Percentiles rank a stretch among this genome's conserved stretches.
Evolutionary conservation across 2,329 filamentous ascomycete species (phyloP).

Genomic region (Tolypocladium capitatum): DNA sequence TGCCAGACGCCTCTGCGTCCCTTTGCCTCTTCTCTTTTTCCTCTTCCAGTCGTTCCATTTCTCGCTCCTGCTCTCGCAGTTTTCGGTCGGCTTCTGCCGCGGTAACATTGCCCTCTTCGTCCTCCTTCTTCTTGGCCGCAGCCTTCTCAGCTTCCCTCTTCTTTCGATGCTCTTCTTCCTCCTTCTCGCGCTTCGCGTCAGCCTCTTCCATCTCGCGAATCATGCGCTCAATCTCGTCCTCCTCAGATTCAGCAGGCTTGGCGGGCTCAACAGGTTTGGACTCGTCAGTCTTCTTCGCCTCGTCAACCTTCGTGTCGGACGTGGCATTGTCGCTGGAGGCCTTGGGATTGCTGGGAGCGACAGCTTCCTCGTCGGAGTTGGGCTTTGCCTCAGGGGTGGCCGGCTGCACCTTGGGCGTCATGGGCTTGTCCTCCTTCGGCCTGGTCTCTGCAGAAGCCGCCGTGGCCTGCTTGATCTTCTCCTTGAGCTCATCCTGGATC

Average conservation of each 20-base stretch:
- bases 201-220: constrained; percentile 50
- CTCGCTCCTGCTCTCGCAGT: constrained; percentile 58
- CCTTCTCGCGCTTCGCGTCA: constrained; percentile 35
- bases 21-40: constrained; percentile 47
- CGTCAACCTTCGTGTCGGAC: constrained; percentile 1
- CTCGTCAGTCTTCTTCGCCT: constrained; percentile 16
- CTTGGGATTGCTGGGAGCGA: neutral
- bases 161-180: constrained; percentile 33
- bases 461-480: constrained; percentile 57
- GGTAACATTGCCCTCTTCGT: constrained; percentile 26
- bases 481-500: constrained; percentile 69
- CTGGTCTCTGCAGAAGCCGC: constrained; percentile 17
- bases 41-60: constrained; percentile 62
- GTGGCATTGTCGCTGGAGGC: neutral
- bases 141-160: constrained; percentile 31
- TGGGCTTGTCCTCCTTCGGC: constrained; percentile 16
- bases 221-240: constrained; percentile 46
- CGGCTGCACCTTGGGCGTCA: constrained; percentile 16
- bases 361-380: constrained; percentile 1
- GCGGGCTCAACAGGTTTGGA: constrained; percentile 20
- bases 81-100: constrained; percentile 49
- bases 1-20: constrained; percentile 35
- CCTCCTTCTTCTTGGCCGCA: constrained; percentile 36
- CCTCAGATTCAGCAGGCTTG: constrained; percentile 26
- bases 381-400: constrained; percentile 7